Conservation (phyloP, 495 filamentous ascomycete species). For the Aspergillus heteromorphus region DNA sequence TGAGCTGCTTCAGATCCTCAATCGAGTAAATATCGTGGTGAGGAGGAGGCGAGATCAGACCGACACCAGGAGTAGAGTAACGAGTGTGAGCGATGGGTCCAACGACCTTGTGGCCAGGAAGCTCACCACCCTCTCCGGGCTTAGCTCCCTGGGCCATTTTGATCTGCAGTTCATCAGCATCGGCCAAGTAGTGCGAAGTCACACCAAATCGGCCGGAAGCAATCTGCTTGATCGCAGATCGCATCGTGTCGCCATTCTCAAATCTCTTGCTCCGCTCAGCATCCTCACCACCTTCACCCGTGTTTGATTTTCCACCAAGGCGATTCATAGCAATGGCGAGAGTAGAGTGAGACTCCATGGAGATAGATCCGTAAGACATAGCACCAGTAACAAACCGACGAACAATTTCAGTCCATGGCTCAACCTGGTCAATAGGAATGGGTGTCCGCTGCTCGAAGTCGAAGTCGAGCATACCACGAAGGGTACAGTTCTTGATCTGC, state of each 20-base stretch:
- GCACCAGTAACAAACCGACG: constrained; percentile 97
- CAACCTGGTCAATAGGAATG: constrained; percentile 95
- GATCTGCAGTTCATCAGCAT: constrained; percentile 98
- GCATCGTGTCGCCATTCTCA: constrained; percentile 96
- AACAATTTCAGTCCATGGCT: constrained; percentile 98
- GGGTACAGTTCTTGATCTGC: constrained; percentile 95
- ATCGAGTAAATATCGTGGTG: constrained; percentile 99
- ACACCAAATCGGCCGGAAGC: constrained; percentile 98
- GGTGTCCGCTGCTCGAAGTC: constrained; percentile 84
- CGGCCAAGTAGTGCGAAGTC: constrained; percentile 95
- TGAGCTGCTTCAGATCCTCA: constrained; percentile 97
- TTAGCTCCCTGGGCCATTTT: constrained; percentile 99
- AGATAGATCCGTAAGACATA: constrained; percentile 99
- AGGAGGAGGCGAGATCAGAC: constrained; percentile 95
- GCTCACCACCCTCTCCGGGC: constrained; percentile 96
- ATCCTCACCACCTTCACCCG: constrained; percentile 97
- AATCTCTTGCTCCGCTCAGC: constrained; percentile 81
- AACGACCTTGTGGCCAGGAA: constrained; percentile 97
- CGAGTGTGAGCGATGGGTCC: constrained; percentile 93
- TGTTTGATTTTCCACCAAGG: constrained; percentile 97
- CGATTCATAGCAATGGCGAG: constrained; percentile 97
- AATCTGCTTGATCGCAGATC: constrained; percentile 98
- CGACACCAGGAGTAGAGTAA: constrained; percentile 97
- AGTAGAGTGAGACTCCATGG: constrained; percentile 98
- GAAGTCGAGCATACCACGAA: constrained; percentile 95